Evolutionary conservation across 495 filamentous ascomycete species (phyloP), one percentile per base, ranked within the genome.

Genomic region (Podospora pseudoanserina): DNA sequence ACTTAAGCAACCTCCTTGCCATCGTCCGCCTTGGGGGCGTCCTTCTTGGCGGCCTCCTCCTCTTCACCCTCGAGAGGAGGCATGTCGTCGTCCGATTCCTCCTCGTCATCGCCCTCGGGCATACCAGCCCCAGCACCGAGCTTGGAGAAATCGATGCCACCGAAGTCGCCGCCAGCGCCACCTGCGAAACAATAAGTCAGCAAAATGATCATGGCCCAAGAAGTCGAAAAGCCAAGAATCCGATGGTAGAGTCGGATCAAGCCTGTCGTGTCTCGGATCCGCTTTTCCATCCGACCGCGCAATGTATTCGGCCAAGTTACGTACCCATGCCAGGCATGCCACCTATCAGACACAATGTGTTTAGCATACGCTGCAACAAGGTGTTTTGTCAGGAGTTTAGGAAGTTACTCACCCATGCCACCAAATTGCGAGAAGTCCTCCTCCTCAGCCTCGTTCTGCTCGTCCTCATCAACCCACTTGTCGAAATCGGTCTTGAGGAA

Each of bases 381-480:
- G 44, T 58, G 59, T 62, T 53, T 23, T 23, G 23, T 23, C 23
- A 23, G n/a, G 26, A 32, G 62, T 15, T 63, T 26, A 20, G 59
- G 54, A 60, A 39, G 59, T 74, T 66, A 80, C 82, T 71, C 73
- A 86, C 80, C 85, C 80, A 84, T 81, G 59, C 85, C 75, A 44
- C 67, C 90, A 74, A 91, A 86, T 69, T 89, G 88, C 69, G 85
- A 89, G 78, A 94, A 88, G 76, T 96, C 92, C 39, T 97, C 93
- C 53, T 97, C 94, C 26, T 85, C 81, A 19, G 82, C 89, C 74
- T 90, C 92, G 74, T 97, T 91, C 83, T 99, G 95, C 86, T 99
- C 95, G 79, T 99, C 95, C 88, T 98, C 95, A 78, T 98, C 96
- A 72, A 99, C 93, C 96, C 96, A 99, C 93, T 98, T 98, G 82